Evolutionary conservation across 495 filamentous ascomycete genomes (phyloP).

Genomic region (Penicillium parvum): DNA sequence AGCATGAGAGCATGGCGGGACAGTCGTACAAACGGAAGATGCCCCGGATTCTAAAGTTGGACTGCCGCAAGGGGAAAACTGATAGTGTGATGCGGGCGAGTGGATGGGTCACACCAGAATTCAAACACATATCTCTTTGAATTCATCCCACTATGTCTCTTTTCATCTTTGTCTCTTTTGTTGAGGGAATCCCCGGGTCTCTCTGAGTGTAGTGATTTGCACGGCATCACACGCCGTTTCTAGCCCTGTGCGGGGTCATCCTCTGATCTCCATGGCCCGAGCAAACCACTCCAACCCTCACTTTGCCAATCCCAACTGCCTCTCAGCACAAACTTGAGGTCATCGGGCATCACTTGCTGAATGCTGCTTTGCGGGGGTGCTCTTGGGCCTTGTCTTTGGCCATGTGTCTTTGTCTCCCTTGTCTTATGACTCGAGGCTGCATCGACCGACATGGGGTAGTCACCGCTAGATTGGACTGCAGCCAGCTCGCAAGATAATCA

Average conservation of each 20-base stretch:
- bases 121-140: too few relatives aligned
- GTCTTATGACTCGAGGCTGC: constrained; percentile 4
- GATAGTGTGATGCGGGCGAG: neutral
- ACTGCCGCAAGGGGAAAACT: neutral
- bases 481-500: too few relatives aligned
- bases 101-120: neutral
- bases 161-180: too few relatives aligned
- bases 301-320: too few relatives aligned
- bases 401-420: neutral
- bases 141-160: too few relatives aligned
- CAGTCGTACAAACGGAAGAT: too few relatives aligned
- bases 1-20: too few relatives aligned
- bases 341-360: neutral
- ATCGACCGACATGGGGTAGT: too few relatives aligned
- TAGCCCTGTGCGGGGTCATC: neutral
- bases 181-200: too few relatives aligned
- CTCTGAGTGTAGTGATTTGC: neutral
- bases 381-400: neutral
- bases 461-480: too few relatives aligned
- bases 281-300: neutral
- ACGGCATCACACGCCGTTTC: neutral
- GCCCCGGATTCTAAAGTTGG: neutral
- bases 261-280: neutral
- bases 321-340: constrained; percentile 1
- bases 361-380: neutral